Percentiles rank a stretch among this genome's conserved stretches.
These are phyloP conservation scores for Saccharomyces hybrid DNA, from an alignment of 1,139 yeast genomes.

Conservation along the genomic window DNA sequence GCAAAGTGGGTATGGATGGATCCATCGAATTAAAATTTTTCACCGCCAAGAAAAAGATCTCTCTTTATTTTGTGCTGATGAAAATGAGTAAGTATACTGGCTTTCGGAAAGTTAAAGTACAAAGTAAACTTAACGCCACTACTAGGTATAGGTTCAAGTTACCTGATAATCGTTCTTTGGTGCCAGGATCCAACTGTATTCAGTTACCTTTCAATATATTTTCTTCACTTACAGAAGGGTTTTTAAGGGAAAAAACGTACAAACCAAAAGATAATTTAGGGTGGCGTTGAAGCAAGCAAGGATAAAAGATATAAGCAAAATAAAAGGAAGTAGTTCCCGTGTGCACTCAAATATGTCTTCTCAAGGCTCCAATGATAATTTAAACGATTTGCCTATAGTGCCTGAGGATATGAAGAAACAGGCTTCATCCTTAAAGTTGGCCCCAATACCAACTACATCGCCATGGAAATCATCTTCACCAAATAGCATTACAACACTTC, in stretches of 20 bases:
- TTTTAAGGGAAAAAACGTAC: no score
- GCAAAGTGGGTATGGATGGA: background rate
- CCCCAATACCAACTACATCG: slow-evolving; percentile 64
- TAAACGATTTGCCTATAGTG: background rate
- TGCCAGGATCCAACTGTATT: no score
- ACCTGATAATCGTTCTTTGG: no score
- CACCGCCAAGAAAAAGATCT: background rate
- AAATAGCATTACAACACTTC: slow-evolving; percentile 26
- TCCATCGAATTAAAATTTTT: background rate
- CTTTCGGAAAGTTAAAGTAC: no score
- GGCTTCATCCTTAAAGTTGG: slow-evolving; percentile 49
- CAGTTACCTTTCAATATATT: no score
- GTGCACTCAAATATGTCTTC: background rate
- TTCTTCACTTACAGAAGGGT: no score
- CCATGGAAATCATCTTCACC: slow-evolving; percentile 52
- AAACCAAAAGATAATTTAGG: background rate
- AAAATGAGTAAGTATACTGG: background rate
- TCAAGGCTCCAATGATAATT: background rate
- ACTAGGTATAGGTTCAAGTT: background rate
- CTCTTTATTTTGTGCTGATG: background rate
- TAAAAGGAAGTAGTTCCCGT: background rate
- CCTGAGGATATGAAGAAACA: slow-evolving; percentile 13
- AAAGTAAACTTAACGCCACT: no score
- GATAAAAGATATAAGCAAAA: background rate
- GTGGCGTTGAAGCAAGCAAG: background rate